A percentile compares a stretch with the other conserved stretches of the same genome.
These are phyloP conservation scores for Pleurotus ostreatus DNA, from an alignment of 768 basidiomycete species.

Conservation along the genomic window DNA sequence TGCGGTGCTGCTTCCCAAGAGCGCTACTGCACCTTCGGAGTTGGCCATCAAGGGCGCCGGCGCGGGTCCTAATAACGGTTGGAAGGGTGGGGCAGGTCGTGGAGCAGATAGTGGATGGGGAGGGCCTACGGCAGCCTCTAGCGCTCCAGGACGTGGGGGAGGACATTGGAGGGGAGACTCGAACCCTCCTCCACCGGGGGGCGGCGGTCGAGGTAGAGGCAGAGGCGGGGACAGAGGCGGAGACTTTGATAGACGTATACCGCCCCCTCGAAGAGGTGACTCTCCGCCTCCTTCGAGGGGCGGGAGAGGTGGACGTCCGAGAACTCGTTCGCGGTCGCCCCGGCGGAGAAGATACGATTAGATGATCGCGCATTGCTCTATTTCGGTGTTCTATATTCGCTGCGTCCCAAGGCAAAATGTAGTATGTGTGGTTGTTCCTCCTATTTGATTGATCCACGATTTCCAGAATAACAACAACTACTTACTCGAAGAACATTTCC, in stretches of 20 bases:
- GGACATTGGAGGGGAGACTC: slow-evolving; percentile 79
- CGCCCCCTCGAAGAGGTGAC: slow-evolving; percentile 41
- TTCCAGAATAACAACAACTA: slow-evolving; percentile 22
- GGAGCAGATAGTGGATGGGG: slow-evolving; percentile 47
- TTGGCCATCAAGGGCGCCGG: slow-evolving; percentile 47
- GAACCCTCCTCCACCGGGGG: slow-evolving; percentile 40
- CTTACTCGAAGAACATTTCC: slow-evolving; percentile 73
- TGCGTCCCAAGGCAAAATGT: neutral
- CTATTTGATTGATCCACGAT: neutral
- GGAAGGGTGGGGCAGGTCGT: slow-evolving; percentile 29
- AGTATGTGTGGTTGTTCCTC: neutral
- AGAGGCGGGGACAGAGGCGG: slow-evolving; percentile 23
- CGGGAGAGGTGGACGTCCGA: slow-evolving; percentile 27
- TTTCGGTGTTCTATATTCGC: neutral
- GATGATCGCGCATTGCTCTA: neutral
- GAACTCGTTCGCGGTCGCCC: slow-evolving; percentile 35
- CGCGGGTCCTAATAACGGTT: slow-evolving; percentile 25
- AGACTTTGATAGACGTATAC: slow-evolving; percentile 41
- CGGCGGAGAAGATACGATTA: slow-evolving; percentile 36
- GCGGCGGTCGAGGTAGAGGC: slow-evolving; percentile 32
- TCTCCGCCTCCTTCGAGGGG: slow-evolving; percentile 48
- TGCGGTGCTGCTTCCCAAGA: slow-evolving; percentile 73
- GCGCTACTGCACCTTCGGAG: slow-evolving; percentile 48
- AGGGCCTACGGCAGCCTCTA: slow-evolving; percentile 28
- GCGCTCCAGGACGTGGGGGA: slow-evolving; percentile 45